Conservation (phyloP, 129 eudicot species). For the Centella asiatica region DNA sequence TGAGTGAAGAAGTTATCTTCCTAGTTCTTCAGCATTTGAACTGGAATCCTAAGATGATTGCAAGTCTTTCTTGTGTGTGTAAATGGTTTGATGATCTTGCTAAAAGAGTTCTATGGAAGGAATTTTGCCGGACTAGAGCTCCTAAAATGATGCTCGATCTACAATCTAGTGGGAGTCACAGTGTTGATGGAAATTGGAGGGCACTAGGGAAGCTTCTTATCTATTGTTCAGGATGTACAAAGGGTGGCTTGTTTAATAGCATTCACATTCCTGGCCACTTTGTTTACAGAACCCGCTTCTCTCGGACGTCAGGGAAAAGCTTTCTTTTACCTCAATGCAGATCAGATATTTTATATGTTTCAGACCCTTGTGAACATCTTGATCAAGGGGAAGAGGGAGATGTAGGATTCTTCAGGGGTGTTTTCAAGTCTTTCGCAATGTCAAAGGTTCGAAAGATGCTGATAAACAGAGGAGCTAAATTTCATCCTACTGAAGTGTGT, state of each 20-base stretch:
- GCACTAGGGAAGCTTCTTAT: constrained; percentile 88
- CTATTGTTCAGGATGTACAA: constrained; percentile 70
- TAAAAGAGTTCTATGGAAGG: constrained; percentile 88
- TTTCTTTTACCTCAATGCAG: constrained; percentile 79
- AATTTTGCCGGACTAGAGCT: constrained; percentile 83
- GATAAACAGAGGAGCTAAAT: constrained; percentile 51
- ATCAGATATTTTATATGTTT: constrained; percentile 74
- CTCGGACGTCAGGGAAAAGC: constrained; percentile 77
- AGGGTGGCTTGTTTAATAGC: constrained; percentile 64
- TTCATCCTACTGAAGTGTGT: constrained; percentile 72
- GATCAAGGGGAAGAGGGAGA: constrained; percentile 98
- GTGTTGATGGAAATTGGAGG: constrained; percentile 95
- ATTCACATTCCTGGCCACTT: constrained; percentile 79
- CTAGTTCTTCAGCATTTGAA: constrained; percentile 65
- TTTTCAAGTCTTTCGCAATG: constrained; percentile 74
- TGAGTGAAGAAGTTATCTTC: constrained; percentile 66
- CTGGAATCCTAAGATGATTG: constrained; percentile 89
- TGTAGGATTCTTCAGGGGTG: constrained; percentile 78
- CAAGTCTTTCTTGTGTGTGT: constrained; percentile 72
- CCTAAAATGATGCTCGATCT: constrained; percentile 91
- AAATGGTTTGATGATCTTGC: constrained; percentile 98
- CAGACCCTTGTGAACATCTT: constrained; percentile 97
- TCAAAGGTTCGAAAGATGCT: constrained; percentile 87
- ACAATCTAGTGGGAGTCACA: constrained; percentile 79
- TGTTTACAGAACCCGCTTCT: constrained; percentile 72